Conservation (phyloP, 1,139 yeast species). For the Scheffersomyces lignicola region DNA sequence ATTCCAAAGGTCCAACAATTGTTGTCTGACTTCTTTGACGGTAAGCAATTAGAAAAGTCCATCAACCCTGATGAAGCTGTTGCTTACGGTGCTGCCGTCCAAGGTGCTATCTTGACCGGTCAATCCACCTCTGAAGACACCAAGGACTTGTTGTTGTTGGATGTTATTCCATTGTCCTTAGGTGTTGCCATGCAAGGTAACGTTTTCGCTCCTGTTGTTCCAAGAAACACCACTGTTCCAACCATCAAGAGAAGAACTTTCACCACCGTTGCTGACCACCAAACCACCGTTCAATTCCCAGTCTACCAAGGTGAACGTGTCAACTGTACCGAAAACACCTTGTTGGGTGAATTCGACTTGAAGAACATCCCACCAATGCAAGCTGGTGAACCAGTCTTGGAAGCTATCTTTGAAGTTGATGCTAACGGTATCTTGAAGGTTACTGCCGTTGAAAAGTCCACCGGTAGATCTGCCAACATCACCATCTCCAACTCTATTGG, state of each 20-base stretch:
- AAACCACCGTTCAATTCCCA: slow-evolving; percentile 99
- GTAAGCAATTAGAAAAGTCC: slow-evolving; percentile 93
- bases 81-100: slow-evolving; percentile 99
- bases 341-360: slow-evolving; percentile 99
- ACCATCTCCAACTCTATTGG: slow-evolving; percentile 99
- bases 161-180: slow-evolving; percentile 97
- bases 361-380: slow-evolving; percentile 99
- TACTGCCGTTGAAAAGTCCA: slow-evolving; percentile 98
- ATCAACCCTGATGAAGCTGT: slow-evolving; percentile 99
- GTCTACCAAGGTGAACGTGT: slow-evolving; percentile 99
- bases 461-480: slow-evolving; percentile 99
- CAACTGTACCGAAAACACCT: slow-evolving; percentile 98
- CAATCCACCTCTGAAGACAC: slow-evolving; percentile 97
- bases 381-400: slow-evolving; percentile 99
- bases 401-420: slow-evolving; percentile 98
- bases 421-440: slow-evolving; percentile 99
- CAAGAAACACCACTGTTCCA: slow-evolving; percentile 99
- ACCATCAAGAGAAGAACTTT: slow-evolving; percentile 99
- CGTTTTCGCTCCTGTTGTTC: slow-evolving; percentile 98
- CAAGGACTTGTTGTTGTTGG: slow-evolving; percentile 94
- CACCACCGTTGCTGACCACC: slow-evolving; percentile 99
- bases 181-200: slow-evolving; percentile 99
- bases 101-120: slow-evolving; percentile 98
- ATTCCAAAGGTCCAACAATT: slow-evolving; percentile 98
- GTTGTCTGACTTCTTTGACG: slow-evolving; percentile 96